Evolutionary conservation across 768 basidiomycete genomes (phyloP).

Genomic region (Kwoniella heveanensis): DNA sequence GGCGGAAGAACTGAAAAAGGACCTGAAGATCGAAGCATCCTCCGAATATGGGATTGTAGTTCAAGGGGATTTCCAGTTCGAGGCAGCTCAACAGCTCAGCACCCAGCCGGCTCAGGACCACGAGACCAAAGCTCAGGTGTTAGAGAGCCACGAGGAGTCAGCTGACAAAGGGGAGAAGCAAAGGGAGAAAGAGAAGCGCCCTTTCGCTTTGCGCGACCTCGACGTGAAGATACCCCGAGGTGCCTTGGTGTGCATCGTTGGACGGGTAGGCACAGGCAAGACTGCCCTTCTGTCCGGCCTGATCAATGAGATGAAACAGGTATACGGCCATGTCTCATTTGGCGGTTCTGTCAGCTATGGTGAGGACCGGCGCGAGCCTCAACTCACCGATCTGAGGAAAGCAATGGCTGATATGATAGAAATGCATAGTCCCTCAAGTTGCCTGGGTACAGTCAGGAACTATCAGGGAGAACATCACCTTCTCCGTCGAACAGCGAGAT

Average conservation of each 20-base stretch:
- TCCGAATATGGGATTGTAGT: constrained; percentile 60
- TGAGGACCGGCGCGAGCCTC: no score
- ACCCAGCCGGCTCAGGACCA: constrained; percentile 3
- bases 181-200: constrained; percentile 32
- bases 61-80: constrained; percentile 52
- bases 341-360: constrained; percentile 47
- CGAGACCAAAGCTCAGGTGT: not conserved
- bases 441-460: constrained; percentile 55
- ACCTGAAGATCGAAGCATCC: constrained; percentile 59
- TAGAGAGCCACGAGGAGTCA: constrained; percentile 11
- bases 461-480: constrained; percentile 53
- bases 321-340: constrained; percentile 34
- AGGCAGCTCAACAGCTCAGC: constrained; percentile 15
- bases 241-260: constrained; percentile 50
- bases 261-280: constrained; percentile 53
- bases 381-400: no score
- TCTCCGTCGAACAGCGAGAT: constrained; percentile 24
- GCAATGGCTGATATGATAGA: no score
- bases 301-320: constrained; percentile 50
- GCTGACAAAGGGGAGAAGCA: constrained; percentile 21
- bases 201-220: constrained; percentile 62
- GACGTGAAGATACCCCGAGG: constrained; percentile 59
- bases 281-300: constrained; percentile 46
- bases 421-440: constrained; percentile 46
- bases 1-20: constrained; percentile 23